A percentile compares a stretch with the other conserved stretches of the same genome.
These are phyloP conservation scores for Colletotrichum limetticola DNA, from an alignment of 2,329 filamentous ascomycete species.

Conservation along the genomic window DNA sequence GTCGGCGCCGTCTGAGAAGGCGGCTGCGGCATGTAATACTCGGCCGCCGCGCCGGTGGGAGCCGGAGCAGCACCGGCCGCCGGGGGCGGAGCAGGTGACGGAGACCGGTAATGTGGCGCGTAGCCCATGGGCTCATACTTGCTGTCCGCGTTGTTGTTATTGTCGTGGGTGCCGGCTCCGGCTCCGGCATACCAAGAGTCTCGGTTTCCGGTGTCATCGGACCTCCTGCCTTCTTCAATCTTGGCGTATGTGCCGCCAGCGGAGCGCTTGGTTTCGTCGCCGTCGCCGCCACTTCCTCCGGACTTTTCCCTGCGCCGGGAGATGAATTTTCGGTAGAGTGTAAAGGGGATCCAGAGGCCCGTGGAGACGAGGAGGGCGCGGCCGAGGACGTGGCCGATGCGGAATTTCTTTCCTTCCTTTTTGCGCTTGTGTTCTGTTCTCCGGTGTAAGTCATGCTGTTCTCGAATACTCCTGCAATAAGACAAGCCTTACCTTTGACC, in stretches of 20 bases:
- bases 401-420: slow-evolving; percentile 33
- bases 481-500: slow-evolving; percentile 1
- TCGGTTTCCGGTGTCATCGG: not conserved
- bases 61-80: not conserved
- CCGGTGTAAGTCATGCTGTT: not conserved
- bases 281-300: not conserved
- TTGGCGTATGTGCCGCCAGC: slow-evolving; percentile 28
- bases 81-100: not conserved
- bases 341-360: slow-evolving; percentile 38
- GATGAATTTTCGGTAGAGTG: slow-evolving; percentile 39
- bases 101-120: not conserved
- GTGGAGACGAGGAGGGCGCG: slow-evolving; percentile 29
- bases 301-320: not conserved
- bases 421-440: slow-evolving; percentile 28
- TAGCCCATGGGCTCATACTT: slow-evolving; percentile 30
- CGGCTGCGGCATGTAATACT: slow-evolving; percentile 27
- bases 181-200: slow-evolving; percentile 29
- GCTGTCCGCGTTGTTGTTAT: not conserved
- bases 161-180: not conserved
- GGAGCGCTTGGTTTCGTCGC: not conserved
- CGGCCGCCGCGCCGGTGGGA: slow-evolving; percentile 20
- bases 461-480: not conserved
- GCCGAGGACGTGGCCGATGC: slow-evolving; percentile 26
- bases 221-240: slow-evolving; percentile 32
- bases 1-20: slow-evolving; percentile 23